phyloP scores from a whole-genome alignment of 805 yeast genomes.

The Groenewaldozyma tartarivorans region DNA sequence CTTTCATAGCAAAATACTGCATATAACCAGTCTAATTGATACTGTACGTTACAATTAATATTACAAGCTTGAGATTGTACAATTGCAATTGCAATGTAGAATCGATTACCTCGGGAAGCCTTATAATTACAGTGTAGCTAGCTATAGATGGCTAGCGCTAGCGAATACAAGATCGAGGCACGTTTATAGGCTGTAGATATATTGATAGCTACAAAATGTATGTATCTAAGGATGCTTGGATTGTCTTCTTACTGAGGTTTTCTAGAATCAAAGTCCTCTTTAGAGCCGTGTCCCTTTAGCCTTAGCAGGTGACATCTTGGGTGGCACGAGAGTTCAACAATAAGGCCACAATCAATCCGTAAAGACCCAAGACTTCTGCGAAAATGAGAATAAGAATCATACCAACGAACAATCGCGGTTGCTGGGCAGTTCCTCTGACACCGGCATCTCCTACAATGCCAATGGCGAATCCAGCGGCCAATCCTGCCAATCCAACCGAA shows the following conservation, averaged over 20 bases:
- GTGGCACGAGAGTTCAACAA: slow-evolving; percentile 96
- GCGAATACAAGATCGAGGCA: no score
- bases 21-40: slow-evolving; percentile 94
- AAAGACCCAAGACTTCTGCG: slow-evolving; percentile 97
- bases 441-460: slow-evolving; percentile 99
- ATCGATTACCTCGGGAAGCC: no score
- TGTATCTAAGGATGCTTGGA: no score
- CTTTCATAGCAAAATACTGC: slow-evolving; percentile 96
- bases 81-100: no score
- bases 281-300: no score
- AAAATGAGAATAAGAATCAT: slow-evolving; percentile 97
- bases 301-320: slow-evolving; percentile 59
- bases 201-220: no score
- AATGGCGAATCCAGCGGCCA: slow-evolving; percentile 98
- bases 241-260: no score
- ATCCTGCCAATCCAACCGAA: slow-evolving; percentile 92
- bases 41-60: slow-evolving; percentile 97
- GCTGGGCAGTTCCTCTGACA: slow-evolving; percentile 97
- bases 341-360: slow-evolving; percentile 97
- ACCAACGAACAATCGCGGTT: slow-evolving; percentile 96
- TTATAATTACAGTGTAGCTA: no score
- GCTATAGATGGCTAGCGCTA: no score
- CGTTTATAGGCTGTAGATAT: no score
- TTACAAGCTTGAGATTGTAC: slow-evolving; percentile 98
- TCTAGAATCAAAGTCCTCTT: no score